A percentile compares a stretch with the other conserved stretches of the same genome.
phyloP scores from a whole-genome alignment of 345 rosid species.

The Camelina laxa region DNA sequence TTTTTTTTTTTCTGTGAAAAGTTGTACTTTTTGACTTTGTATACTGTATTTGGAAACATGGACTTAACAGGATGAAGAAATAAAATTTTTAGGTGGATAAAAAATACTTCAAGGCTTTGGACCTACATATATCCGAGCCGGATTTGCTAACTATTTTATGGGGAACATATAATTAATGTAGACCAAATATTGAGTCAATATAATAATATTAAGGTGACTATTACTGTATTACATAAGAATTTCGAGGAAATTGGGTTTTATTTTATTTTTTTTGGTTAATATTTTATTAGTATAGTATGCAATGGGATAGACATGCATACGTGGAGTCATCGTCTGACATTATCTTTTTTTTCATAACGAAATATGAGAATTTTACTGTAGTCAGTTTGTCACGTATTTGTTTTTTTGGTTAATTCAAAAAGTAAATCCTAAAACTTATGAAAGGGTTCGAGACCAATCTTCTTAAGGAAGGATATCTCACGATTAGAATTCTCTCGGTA shows the following conservation, averaged over 20 bases:
- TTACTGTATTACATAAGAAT: conserved; percentile 3
- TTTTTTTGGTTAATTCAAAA: no score
- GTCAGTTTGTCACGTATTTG: not conserved
- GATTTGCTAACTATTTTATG: conserved; percentile 24
- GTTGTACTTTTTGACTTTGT: no score
- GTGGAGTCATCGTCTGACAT: conserved; percentile 8
- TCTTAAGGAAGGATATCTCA: no score
- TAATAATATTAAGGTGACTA: conserved; percentile 11
- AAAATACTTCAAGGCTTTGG: conserved; percentile 20
- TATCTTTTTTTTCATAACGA: not conserved
- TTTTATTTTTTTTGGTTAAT: no score
- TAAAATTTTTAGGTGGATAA: not conserved
- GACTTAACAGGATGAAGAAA: not conserved
- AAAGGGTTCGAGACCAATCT: no score
- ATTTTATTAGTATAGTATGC: not conserved
- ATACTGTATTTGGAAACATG: conserved; percentile 6
- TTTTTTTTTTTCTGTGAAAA: no score
- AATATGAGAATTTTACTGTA: not conserved
- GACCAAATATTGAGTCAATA: conserved; percentile 24
- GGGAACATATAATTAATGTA: conserved; percentile 3
- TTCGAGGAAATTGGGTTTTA: not conserved
- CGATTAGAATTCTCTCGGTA: no score
- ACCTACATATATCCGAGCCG: conserved; percentile 27
- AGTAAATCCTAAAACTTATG: no score
- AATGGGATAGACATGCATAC: conserved; percentile 13